Base-by-base conservation (phyloP, 2,329 filamentous ascomycete species). In the Aspergillus hortae region DNA sequence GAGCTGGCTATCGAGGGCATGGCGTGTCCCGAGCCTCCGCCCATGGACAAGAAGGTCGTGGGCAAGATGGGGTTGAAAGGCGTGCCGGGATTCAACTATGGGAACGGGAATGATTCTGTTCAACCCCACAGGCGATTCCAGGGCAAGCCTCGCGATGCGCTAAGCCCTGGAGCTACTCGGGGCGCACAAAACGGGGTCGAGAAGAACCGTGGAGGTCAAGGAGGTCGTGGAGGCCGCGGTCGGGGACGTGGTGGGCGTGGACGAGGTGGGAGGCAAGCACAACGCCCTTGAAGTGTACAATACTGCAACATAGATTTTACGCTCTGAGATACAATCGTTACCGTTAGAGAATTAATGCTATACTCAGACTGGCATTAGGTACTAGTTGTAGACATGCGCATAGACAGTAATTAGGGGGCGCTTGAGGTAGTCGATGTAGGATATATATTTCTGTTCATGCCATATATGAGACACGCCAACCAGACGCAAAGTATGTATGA, bases 1-100 rank as follows among this genome's bases (percentile, higher is more conserved):
- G 57, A 65, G 9, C 52, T 73, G 46, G 71, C 71, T 2, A 57
- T 71, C 4, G 45, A 69, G 5, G 71, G 65, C 10, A 71, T 74
- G 63, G 61, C 58, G 11, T 72, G 70, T 46, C 67, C 66, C 4
- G 70, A 73, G 46, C 61, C 67, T 27, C 71, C 71, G 1, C 56
- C 61, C 7, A 64, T 74, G 64, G 67, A 72, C 30, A 72, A 67
- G 54, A 67, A 63, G 55, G 60, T 67, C 25, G 51, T 73, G 47
- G 67, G 64, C 43, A 74, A 73, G 56, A 73, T 74, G 71, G 71
- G 70, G 0, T 44, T 73, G 49, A 72, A 72, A 57, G 65, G 65
- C 44, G 63, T 71, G 23, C 63, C 64, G n/a, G 70, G 69, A 7
- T 61, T 72, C 47, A 67, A 63, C 44, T 68, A 63, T 47, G 64